Evolutionary conservation across 2,329 filamentous ascomycete species (phyloP).

Genomic region (Ilyonectria mors-panacis): DNA sequence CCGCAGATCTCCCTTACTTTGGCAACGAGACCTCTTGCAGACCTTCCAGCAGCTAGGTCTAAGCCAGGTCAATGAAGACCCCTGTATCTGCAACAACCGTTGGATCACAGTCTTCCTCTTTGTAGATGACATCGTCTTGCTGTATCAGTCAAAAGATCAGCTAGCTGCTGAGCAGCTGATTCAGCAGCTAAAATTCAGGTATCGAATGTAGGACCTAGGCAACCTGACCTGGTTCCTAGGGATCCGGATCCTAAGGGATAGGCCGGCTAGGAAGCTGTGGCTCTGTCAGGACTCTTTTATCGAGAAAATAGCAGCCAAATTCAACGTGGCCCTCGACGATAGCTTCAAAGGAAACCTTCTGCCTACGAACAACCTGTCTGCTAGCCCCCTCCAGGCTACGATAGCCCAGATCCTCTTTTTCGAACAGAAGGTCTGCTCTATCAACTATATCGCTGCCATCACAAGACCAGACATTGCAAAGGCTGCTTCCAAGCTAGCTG

Average conservation of each 20-base stretch:
- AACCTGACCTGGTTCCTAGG: neutral
- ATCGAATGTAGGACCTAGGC: constrained; percentile 5
- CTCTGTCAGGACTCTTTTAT: neutral
- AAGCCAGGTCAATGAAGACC: neutral
- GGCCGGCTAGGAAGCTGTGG: neutral
- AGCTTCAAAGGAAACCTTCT: neutral
- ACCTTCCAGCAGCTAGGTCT: too few species aligned
- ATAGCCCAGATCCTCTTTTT: neutral
- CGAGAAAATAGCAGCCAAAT: neutral
- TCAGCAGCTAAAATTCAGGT: neutral
- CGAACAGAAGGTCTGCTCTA: neutral
- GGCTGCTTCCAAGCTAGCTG: neutral
- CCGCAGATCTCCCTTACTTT: too few species aligned
- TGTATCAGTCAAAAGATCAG: neutral
- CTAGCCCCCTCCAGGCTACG: neutral
- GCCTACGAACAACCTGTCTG: neutral
- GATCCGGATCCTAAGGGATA: neutral
- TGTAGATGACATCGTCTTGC: neutral
- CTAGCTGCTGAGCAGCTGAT: neutral
- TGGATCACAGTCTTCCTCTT: neutral
- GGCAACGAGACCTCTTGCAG: too few species aligned
- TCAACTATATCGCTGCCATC: neutral
- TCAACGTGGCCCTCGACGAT: neutral
- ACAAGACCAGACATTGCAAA: neutral
- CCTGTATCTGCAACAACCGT: neutral